These are phyloP conservation scores for Entomophthora muscae DNA, from an alignment of 371 early-diverging fungal species.

Conservation along the genomic window DNA sequence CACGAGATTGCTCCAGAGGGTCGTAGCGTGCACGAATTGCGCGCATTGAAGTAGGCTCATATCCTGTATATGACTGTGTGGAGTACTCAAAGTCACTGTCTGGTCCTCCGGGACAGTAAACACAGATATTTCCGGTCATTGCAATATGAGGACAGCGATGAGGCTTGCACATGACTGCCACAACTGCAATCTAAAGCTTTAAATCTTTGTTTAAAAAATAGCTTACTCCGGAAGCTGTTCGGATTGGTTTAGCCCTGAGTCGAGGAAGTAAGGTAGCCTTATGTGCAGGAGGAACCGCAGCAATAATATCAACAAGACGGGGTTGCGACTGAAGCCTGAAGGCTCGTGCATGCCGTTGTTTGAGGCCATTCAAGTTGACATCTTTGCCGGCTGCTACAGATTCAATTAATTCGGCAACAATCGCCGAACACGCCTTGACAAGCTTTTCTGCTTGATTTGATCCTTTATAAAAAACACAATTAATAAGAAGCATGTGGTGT, in stretches of 20 bases:
- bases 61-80: constrained; percentile 99
- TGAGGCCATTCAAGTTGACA: constrained; percentile 78
- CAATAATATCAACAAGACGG: constrained; percentile 96
- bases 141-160: constrained; percentile 99
- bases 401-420: constrained; percentile 70
- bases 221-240: constrained; percentile 95
- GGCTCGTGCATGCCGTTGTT: constrained; percentile 48
- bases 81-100: constrained; percentile 99
- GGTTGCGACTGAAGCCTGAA: constrained; percentile 80
- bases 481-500: background rate
- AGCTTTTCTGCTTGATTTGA: constrained; percentile 37
- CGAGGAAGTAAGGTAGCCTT: constrained; percentile 65
- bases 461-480: background rate
- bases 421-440: constrained; percentile 73
- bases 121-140: constrained; percentile 99
- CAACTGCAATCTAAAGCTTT: constrained; percentile 77
- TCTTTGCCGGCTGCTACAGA: constrained; percentile 48
- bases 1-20: constrained; percentile 95
- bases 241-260: constrained; percentile 93
- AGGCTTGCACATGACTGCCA: constrained; percentile 99
- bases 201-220: background rate
- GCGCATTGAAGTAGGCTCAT: constrained; percentile 99
- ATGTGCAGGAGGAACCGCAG: constrained; percentile 94
- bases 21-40: constrained; percentile 98
- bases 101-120: constrained; percentile 99